A percentile compares a stretch with the other conserved stretches of the same genome.
Conservation (phyloP, 176 grass and related monocot species). For the Puya raimondii region DNA sequence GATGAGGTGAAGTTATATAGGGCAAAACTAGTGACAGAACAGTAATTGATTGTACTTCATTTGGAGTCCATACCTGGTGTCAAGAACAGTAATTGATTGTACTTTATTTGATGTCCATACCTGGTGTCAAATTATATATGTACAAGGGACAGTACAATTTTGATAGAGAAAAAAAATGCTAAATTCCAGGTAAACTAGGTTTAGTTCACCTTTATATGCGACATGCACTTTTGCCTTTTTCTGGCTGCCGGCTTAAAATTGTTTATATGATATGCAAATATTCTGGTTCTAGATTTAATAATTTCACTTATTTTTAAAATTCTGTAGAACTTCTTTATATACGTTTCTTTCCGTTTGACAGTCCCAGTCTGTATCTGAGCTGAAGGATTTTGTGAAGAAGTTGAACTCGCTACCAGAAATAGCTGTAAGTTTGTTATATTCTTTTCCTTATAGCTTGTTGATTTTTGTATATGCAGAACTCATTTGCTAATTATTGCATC, state of each 20-base stretch:
- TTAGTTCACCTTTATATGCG: not conserved
- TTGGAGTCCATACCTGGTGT: not conserved
- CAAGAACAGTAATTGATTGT: not conserved
- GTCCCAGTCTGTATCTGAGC: conserved; percentile 89
- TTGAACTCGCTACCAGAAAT: conserved; percentile 91
- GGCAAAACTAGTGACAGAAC: too few relatives aligned
- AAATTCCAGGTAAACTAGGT: too few relatives aligned
- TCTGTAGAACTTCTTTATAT: not conserved
- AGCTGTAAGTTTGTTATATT: conserved; percentile 42
- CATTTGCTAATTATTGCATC: conserved; percentile 11
- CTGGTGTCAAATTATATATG: not conserved
- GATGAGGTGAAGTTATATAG: too few relatives aligned
- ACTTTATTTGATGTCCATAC: not conserved
- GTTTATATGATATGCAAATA: too few relatives aligned
- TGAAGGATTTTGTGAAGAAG: conserved; percentile 97
- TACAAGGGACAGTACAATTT: not conserved
- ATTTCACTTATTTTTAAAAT: not conserved
- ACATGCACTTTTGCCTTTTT: too few relatives aligned
- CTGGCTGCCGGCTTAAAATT: too few relatives aligned
- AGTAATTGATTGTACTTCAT: not conserved
- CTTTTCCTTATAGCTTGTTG: conserved; percentile 14
- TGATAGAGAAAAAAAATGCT: not conserved
- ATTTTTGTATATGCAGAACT: conserved; percentile 25
- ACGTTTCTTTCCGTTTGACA: conserved; percentile 24
- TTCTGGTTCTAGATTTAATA: too few relatives aligned